A percentile compares a stretch with the other conserved stretches of the same genome.
phyloP scores from a whole-genome alignment of 331 rosid genomes.

The Quercus tomentella region DNA sequence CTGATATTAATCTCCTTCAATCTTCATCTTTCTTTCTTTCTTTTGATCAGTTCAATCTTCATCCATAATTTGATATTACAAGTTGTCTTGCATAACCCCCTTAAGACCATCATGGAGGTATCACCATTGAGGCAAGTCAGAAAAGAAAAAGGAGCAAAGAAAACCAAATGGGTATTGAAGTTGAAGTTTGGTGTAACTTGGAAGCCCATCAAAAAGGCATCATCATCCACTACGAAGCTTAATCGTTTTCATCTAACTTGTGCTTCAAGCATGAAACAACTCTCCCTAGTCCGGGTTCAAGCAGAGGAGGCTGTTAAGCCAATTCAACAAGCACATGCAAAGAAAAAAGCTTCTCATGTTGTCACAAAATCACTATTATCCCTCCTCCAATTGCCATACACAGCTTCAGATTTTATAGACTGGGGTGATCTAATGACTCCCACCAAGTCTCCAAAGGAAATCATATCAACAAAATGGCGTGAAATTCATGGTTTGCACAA shows the following conservation, averaged over 20 bases:
- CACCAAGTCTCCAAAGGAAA: slow-evolving; percentile 28
- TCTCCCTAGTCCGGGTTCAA: not conserved
- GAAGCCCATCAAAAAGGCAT: not conserved
- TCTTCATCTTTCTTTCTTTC: too few relatives aligned
- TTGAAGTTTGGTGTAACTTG: not conserved
- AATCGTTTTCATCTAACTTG: slow-evolving; percentile 11
- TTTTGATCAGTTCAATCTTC: too few relatives aligned
- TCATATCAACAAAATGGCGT: slow-evolving; percentile 26
- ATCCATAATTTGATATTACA: not conserved
- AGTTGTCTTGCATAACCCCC: too few relatives aligned
- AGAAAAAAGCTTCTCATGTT: not conserved
- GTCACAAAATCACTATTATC: not conserved
- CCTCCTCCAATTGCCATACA: slow-evolving; percentile 16
- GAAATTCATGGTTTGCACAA: slow-evolving; percentile 26
- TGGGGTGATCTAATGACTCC: not conserved
- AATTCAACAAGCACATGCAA: not conserved
- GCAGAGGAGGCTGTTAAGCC: not conserved
- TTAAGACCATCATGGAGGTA: not conserved
- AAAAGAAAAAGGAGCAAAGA: not conserved
- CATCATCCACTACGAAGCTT: not conserved
- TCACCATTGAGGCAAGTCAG: too few relatives aligned
- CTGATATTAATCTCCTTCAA: too few relatives aligned
- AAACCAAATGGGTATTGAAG: slow-evolving; percentile 11
- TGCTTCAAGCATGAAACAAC: not conserved
- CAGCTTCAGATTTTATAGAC: slow-evolving; percentile 15